These are phyloP conservation scores for Albophoma yamanashiensis DNA, from an alignment of 2,329 filamentous ascomycete genomes.

Conservation along the genomic window DNA sequence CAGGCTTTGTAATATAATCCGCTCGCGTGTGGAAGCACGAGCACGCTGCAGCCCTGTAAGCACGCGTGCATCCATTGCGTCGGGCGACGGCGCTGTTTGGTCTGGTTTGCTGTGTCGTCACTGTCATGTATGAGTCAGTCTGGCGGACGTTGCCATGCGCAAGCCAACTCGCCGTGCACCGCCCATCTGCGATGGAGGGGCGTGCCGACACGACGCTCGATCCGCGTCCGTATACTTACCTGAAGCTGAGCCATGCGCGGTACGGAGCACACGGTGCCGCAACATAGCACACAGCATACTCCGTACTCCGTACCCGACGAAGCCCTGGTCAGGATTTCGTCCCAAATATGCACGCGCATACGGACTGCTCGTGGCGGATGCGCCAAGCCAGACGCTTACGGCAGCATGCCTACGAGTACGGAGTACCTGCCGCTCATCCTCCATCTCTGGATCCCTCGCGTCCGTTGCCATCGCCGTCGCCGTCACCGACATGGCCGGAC, in stretches of 20 bases:
- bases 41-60: background rate
- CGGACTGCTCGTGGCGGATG: background rate
- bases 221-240: background rate
- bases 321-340: background rate
- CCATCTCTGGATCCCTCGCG: background rate
- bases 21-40: background rate
- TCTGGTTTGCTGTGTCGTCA: background rate
- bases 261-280: background rate
- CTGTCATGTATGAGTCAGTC: background rate
- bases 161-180: background rate
- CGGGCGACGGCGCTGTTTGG: background rate
- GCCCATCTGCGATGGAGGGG: background rate
- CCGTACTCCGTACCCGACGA: no score
- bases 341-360: background rate
- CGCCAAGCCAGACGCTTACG: background rate
- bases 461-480: background rate
- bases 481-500: background rate
- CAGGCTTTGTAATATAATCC: background rate
- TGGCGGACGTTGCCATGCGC: background rate
- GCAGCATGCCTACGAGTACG: no score
- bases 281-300: background rate
- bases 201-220: background rate
- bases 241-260: background rate
- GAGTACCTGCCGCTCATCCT: background rate
- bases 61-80: background rate